Conservation (phyloP, 768 basidiomycete genomes). For the Leccinellum luteum region DNA sequence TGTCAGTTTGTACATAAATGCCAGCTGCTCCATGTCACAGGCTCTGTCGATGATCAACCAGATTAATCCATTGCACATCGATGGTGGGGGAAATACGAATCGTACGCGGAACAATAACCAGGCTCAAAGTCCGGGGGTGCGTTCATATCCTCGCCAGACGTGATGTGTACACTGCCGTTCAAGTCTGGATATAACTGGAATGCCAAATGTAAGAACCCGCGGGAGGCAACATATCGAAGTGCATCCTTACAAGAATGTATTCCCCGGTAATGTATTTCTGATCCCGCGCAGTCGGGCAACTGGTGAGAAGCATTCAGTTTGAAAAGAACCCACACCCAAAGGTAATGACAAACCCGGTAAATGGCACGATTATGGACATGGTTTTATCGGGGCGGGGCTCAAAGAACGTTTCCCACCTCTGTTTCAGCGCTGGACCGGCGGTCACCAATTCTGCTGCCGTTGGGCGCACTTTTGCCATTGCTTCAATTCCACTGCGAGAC, state of each 20-base stretch:
- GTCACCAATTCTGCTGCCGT: slow-evolving; percentile 45
- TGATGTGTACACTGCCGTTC: slow-evolving; percentile 48
- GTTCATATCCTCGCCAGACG: slow-evolving; percentile 38
- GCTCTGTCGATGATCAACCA: slow-evolving; percentile 10
- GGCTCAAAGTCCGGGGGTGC: slow-evolving; percentile 45
- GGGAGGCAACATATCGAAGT: no score
- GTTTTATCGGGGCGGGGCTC: not conserved
- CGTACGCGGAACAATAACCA: slow-evolving; percentile 44
- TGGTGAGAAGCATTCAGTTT: not conserved
- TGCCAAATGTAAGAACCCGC: not conserved
- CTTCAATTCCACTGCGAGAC: slow-evolving; percentile 46
- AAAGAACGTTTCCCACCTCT: slow-evolving; percentile 29
- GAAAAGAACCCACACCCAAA: not conserved
- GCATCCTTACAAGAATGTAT: slow-evolving; percentile 27
- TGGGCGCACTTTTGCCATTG: slow-evolving; percentile 56
- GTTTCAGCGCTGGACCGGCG: slow-evolving; percentile 43
- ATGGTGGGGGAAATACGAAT: no score
- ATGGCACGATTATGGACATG: not conserved
- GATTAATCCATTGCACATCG: not conserved
- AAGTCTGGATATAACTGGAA: slow-evolving; percentile 43
- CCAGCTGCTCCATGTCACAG: slow-evolving; percentile 43
- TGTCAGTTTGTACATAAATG: slow-evolving; percentile 52
- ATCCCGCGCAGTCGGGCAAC: not conserved
- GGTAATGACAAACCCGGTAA: not conserved
- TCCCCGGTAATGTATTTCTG: not conserved